phyloP scores from a whole-genome alignment of 306 rosid genomes.

The Canavalia ensiformis region DNA sequence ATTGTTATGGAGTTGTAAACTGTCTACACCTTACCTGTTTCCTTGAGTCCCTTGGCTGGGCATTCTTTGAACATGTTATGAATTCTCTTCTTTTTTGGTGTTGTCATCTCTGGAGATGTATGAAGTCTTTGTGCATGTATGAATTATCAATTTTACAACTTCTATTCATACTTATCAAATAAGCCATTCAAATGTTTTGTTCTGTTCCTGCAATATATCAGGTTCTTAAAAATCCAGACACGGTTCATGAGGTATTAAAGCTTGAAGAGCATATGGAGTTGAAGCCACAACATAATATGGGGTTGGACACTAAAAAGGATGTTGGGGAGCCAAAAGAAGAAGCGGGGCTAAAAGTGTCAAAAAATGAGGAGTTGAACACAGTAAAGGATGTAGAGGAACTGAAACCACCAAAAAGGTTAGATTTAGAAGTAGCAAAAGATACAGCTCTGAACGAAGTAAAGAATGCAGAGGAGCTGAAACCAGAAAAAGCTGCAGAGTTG shows the following conservation, averaged over 20 bases:
- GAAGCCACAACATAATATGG: slow-evolving; percentile 46
- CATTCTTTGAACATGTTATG: slow-evolving; percentile 26
- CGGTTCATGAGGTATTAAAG: slow-evolving; percentile 47
- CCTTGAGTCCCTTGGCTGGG: slow-evolving; percentile 23
- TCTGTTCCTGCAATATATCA: slow-evolving; percentile 39
- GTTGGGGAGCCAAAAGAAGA: slow-evolving; percentile 50
- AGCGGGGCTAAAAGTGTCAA: slow-evolving; percentile 36
- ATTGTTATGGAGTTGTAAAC: slow-evolving; percentile 29
- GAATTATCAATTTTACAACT: slow-evolving; percentile 18
- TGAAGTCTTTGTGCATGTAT: slow-evolving; percentile 22
- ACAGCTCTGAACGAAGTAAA: slow-evolving; percentile 34
- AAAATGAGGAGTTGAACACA: slow-evolving; percentile 41
- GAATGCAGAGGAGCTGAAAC: slow-evolving; percentile 42
- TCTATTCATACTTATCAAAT: slow-evolving; percentile 12
- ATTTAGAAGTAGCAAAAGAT: slow-evolving; percentile 39
- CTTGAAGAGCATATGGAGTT: slow-evolving; percentile 50
- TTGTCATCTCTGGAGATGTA: slow-evolving; percentile 18
- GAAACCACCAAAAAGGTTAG: slow-evolving; percentile 36
- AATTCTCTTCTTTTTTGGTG: slow-evolving; percentile 12
- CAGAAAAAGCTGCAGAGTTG: slow-evolving; percentile 32
- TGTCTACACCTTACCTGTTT: slow-evolving; percentile 20
- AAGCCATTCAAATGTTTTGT: slow-evolving; percentile 16
- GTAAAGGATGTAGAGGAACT: slow-evolving; percentile 48
- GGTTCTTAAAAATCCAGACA: slow-evolving; percentile 55
- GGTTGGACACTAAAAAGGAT: slow-evolving; percentile 44